Evolutionary conservation across 345 rosid species (phyloP).

Genomic region (Citrus maxima): DNA sequence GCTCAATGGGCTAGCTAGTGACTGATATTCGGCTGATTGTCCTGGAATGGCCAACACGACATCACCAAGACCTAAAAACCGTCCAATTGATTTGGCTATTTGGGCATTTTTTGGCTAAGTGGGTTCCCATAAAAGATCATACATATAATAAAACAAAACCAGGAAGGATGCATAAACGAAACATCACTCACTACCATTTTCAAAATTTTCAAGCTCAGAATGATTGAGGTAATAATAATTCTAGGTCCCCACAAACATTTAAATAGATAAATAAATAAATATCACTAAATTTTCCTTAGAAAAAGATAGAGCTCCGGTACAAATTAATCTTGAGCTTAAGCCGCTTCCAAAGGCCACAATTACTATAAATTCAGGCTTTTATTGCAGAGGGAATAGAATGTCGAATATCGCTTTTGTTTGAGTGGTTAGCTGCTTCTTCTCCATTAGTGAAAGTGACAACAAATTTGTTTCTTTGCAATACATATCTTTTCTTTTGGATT

Average conservation of each 20-base stretch:
- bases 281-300: neutral
- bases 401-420: conserved; percentile 22
- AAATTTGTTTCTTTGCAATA: conserved; percentile 10
- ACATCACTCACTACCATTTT: conserved; percentile 24
- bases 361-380: neutral
- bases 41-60: neutral
- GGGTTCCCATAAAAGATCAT: neutral
- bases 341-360: conserved; percentile 12
- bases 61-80: neutral
- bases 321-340: conserved; percentile 13
- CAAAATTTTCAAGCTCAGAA: conserved; percentile 49
- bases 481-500: neutral
- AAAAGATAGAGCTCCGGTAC: neutral
- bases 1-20: neutral
- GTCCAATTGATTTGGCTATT: neutral
- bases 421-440: neutral
- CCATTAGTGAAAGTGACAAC: conserved; percentile 31
- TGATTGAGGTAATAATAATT: conserved; percentile 57
- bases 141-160: neutral
- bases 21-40: neutral
- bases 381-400: conserved; percentile 10
- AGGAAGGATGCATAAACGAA: conserved; percentile 20
- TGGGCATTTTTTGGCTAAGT: neutral
- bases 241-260: conserved; percentile 17
- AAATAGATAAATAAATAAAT: neutral